Evolutionary conservation across 352 stramenopile species (phyloP).

Genomic region (Aphanomyces invadans): DNA sequence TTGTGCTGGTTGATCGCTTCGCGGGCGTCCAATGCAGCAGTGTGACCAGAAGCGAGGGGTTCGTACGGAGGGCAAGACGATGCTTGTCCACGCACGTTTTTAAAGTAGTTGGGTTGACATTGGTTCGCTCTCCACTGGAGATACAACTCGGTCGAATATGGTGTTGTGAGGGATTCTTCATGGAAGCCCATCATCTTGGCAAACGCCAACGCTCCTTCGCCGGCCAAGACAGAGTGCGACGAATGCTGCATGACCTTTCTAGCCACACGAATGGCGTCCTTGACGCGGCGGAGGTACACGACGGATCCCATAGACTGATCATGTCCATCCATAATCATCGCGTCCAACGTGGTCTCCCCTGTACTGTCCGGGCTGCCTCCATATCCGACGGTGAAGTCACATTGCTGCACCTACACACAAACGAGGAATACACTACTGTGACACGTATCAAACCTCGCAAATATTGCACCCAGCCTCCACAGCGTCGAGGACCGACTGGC

Average conservation of each 20-base stretch:
- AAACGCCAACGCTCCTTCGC: conserved; percentile 77
- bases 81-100: conserved; percentile 60
- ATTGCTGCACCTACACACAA: conserved; percentile 53
- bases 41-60: conserved; percentile 28
- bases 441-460: conserved; percentile 37
- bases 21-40: conserved; percentile 19
- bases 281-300: conserved; percentile 67
- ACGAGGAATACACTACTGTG: background rate
- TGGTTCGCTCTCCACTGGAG: conserved; percentile 43
- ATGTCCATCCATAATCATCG: conserved; percentile 85
- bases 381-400: conserved; percentile 84
- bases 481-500: conserved; percentile 42
- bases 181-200: conserved; percentile 88
- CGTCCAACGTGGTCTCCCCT: conserved; percentile 86
- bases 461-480: conserved; percentile 62
- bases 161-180: conserved; percentile 59
- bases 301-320: conserved; percentile 83
- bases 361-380: conserved; percentile 76
- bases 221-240: conserved; percentile 78
- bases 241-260: conserved; percentile 85
- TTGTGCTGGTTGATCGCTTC: conserved; percentile 50
- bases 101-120: conserved; percentile 89
- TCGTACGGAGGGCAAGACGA: conserved; percentile 73
- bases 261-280: conserved; percentile 74
- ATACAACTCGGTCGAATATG: conserved; percentile 46